Evolutionary conservation across 139 green algal species (phyloP).

Genomic region (Chlamydomonas incerta): DNA sequence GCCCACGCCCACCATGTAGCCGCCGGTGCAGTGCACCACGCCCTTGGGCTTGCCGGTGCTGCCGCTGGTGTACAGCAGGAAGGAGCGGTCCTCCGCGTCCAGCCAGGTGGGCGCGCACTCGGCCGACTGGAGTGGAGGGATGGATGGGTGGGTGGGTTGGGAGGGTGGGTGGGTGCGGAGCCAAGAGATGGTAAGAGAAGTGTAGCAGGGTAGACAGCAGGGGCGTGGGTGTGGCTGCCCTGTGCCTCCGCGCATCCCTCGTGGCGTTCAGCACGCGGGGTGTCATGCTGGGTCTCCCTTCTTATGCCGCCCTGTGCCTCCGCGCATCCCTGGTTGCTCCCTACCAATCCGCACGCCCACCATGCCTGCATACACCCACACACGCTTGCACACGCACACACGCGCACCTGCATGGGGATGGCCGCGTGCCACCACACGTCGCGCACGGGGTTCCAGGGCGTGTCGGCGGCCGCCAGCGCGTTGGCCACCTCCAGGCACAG

Average conservation of each 20-base stretch:
- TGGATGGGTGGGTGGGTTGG: neutral
- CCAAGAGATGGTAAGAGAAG: too few species aligned
- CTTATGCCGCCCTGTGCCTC: too few species aligned
- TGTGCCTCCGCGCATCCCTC: too few species aligned
- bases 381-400: too few species aligned
- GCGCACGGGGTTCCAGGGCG: conserved; percentile 44
- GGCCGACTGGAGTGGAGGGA: conserved; percentile 43
- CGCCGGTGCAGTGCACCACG: conserved; percentile 86
- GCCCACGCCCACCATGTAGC: conserved; percentile 86
- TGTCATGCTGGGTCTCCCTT: too few species aligned
- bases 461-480: neutral
- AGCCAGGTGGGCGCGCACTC: conserved; percentile 86
- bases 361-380: too few species aligned
- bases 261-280: too few species aligned
- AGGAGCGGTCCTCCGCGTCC: conserved; percentile 88
- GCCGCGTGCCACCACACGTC: conserved; percentile 87
- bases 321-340: too few species aligned
- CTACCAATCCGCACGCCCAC: too few species aligned
- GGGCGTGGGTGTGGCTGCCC: too few species aligned
- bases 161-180: too few species aligned
- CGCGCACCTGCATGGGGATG: neutral
- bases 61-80: conserved; percentile 95
- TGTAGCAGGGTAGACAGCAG: too few species aligned
- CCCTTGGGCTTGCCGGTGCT: conserved; percentile 97
- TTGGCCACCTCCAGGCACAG: conserved; percentile 11